Evolutionary conservation across 345 rosid genomes (phyloP), one percentile per base, ranked within the genome.

Genomic region (Ricinus communis): DNA sequence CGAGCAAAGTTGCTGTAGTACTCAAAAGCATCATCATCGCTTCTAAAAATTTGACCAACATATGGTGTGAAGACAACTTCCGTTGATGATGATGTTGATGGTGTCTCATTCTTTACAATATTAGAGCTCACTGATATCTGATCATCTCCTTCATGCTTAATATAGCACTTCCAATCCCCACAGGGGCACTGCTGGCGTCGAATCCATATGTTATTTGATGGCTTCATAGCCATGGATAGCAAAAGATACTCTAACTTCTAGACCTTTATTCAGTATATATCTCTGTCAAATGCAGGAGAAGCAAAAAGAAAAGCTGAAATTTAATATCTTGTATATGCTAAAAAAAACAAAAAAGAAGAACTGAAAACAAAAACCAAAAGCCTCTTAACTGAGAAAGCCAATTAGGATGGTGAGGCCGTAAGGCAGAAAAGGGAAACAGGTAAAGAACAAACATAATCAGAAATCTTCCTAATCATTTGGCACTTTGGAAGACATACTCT

Each of bases 161-260:
- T 76, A 25, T 82, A 91, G 63, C 98, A 94, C 67, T 94, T 94
- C 97, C 97, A 90, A 78, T 94, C 97, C 68, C 97, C 96, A 70
- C 98, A 94, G 3, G 93, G 92, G 72, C 98, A 94, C 65, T 94
- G 96, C 68, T 91, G 98, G 25, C 86, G 85, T 64, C 87, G 88
- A 78, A 91, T 91, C 97, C 98, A 91, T 71, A 94, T 84, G 71
- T 87, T 90, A 72, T 73, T 86, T 24, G 87, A 83, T 22, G 89
- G 84, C 78, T 84, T 91, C 83, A 82, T 81, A 50, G 87, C 73
- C 87, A 82, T 82, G 51, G 62, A 38, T 59, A 61, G 38, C 30
- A 63, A 75, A 74, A 55, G 22, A 19, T 58, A 40, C 30, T 71
- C 65, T 52, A 31, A 69, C 68, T 73, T 70, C 53, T 50, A 70